Base-by-base conservation (phyloP, 371 early-diverging fungal genomes). In the Blakeslea trispora region DNA sequence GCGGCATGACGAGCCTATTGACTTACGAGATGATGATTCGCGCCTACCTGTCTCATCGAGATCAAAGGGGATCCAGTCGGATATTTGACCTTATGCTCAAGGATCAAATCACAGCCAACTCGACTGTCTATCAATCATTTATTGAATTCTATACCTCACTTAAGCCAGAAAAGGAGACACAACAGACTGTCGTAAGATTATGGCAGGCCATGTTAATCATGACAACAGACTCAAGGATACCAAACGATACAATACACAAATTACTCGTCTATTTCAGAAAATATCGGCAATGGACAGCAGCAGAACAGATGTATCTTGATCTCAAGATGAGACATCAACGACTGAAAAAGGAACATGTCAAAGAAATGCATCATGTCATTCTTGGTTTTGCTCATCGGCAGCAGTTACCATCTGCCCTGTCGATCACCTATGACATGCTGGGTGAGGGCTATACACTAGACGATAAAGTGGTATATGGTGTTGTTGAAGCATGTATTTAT, bases 281-380 rank as follows among this genome's bases (percentile, higher is more conserved):
- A 22, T 18, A 51, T n/a, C 41, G 51, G 4, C 39, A 48, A 22
- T 28, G 61, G 18, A 1, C 53, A 18, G 43, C 42, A 11, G 67
- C 56, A 13, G 67, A 66, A 23, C 67, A 66, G 50, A 6, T 62
- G 11, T 62, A 61, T 42, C 45, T 61, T 31, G 67, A 66, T 48
- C 1, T 64, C n/a, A 62, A 62, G 32, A 15, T 21, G 7, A 53
- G 37, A 18, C 31, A 57, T 4, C 42, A 51, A 21, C 14, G 9
- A 15, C 23, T 58, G 21, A 41, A 50, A 10, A 21, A 21, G n/a
- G 21, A 13, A 0, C 32, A 50, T 15, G 0, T 56, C 8, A 45
- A 37, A 0, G 43, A 28, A n/a, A 17, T 64, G 42, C 21, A 37
- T 39, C 32, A 44, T 10, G 11, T 60, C 14, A 49, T 64, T 15